Base-by-base conservation (phyloP, 2,329 filamentous ascomycete species). In the Colletotrichum brevisporum region DNA sequence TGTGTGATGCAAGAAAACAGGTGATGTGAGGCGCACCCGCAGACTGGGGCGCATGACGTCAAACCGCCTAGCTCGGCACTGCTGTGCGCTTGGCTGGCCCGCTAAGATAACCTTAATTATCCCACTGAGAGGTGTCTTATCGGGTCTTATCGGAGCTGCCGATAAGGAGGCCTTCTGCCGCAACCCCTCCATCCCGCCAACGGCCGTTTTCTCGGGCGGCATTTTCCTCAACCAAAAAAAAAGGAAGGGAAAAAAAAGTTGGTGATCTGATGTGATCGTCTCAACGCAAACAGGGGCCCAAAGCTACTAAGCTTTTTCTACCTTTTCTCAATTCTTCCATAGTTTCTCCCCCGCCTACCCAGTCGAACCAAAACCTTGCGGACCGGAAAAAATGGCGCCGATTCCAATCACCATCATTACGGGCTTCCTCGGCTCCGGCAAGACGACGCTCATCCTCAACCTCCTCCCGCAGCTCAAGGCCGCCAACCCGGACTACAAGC, bases 401-500 rank as follows among this genome's bases (percentile, higher is more conserved):
- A 96, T 94, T 73, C 94, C 95, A 5, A 92, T 98, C 78, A 98
- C 95, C 54, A 97, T 99, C 77, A 86, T 99, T 61, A 99, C 96
- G 5, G 96, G 96, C 78, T 99, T 98, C 82, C 89, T 98, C 16
- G 96, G 96, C 77, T 95, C 94, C 9, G 96, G 96, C 68, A 98
- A 98, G 83, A 99, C 96, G 2, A 98, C 96, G 2, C 87, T 99
- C 67, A 94, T 99, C 72, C 91, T 99, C 71, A 96, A 96, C 81
- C 92, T 99, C 13, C 88, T 98, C 73, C 94, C 95, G 0, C 96
- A 99, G 83, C 91, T 99, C 15, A 88, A 84, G 75, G 90, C 91
- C n/a, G 82, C 87, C 61, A 92, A 90, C 78, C 88, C 89, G 1
- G 73, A 78, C 72, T 98, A 99, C 89, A 92, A 92, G 67, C 92